These are phyloP conservation scores for Phylloporus sp. DNA, from an alignment of 768 basidiomycete genomes.

Conservation along the genomic window DNA sequence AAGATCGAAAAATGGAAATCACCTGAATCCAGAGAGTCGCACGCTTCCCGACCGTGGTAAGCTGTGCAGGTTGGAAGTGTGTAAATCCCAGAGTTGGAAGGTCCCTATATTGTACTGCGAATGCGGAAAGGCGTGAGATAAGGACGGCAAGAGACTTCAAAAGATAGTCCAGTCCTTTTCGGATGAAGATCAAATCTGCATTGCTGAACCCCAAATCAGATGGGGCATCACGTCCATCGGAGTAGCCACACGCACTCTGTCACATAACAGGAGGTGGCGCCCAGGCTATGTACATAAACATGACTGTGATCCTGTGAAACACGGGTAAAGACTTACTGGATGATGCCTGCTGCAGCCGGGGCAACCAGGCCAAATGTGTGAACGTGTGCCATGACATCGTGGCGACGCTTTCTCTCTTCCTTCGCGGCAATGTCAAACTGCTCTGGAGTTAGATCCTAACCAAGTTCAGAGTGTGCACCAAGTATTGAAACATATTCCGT, in stretches of 20 bases:
- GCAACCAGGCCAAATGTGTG: slow-evolving; percentile 95
- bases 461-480: slow-evolving; percentile 4
- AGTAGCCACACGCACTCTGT: slow-evolving; percentile 69
- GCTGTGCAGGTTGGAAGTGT: slow-evolving; percentile 97
- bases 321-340: slow-evolving; percentile 58
- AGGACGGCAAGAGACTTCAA: slow-evolving; percentile 85
- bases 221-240: slow-evolving; percentile 2
- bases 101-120: slow-evolving; percentile 81
- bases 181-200: slow-evolving; percentile 96
- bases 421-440: slow-evolving; percentile 90
- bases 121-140: slow-evolving; percentile 81
- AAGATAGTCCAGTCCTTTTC: slow-evolving; percentile 78
- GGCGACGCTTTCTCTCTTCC: slow-evolving; percentile 96
- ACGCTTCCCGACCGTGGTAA: slow-evolving; percentile 97
- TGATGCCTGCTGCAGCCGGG: slow-evolving; percentile 92
- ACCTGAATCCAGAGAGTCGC: slow-evolving; percentile 96
- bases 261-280: slow-evolving; percentile 98
- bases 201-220: slow-evolving; percentile 54
- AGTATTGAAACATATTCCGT: not conserved
- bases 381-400: slow-evolving; percentile 99
- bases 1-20: slow-evolving; percentile 9
- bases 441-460: slow-evolving; percentile 73
- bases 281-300: slow-evolving; percentile 51
- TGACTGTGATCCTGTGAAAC: slow-evolving; percentile 5
- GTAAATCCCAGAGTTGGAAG: slow-evolving; percentile 96